Conservation (phyloP, 768 basidiomycete genomes). For the Tylopilus vinaceipallidus region DNA sequence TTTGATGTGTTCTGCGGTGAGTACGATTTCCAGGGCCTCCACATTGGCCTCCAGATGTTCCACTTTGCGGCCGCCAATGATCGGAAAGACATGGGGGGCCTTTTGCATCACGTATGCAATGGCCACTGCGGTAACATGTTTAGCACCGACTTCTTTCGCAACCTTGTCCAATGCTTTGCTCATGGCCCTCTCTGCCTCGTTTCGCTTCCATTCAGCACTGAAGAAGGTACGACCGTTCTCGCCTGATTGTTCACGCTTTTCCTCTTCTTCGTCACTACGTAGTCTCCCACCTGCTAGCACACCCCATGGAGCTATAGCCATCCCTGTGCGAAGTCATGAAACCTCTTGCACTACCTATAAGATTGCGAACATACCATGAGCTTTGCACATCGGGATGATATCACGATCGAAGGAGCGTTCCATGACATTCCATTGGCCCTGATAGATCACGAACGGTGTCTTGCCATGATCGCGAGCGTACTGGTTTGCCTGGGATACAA, state of each 20-base stretch:
- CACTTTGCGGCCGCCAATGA: conserved; percentile 51
- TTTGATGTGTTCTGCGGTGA: conserved; percentile 45
- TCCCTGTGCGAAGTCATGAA: conserved; percentile 5
- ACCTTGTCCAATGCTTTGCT: conserved; percentile 48
- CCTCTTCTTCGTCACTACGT: conserved; percentile 32
- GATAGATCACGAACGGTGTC: conserved; percentile 46
- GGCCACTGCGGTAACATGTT: conserved; percentile 41
- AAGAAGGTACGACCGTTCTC: background rate
- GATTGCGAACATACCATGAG: conserved; percentile 15
- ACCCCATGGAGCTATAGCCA: conserved; percentile 39
- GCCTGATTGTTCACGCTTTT: conserved; percentile 23
- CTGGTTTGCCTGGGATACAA: conserved; percentile 40
- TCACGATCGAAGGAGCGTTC: conserved; percentile 45
- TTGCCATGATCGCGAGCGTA: conserved; percentile 42
- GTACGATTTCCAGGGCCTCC: conserved; percentile 46
- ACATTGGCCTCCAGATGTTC: conserved; percentile 51
- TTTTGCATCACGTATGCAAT: conserved; percentile 56
- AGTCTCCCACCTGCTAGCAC: conserved; percentile 36
- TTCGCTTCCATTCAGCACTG: conserved; percentile 41
- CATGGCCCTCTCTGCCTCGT: conserved; percentile 41
- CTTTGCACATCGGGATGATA: conserved; percentile 36
- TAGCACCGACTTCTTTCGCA: conserved; percentile 47
- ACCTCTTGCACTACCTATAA: no score
- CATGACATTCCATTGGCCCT: conserved; percentile 36
- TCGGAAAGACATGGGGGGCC: conserved; percentile 49